phyloP scores from a whole-genome alignment of 2,329 filamentous ascomycete genomes.

The Trichophyton mentagrophytes region DNA sequence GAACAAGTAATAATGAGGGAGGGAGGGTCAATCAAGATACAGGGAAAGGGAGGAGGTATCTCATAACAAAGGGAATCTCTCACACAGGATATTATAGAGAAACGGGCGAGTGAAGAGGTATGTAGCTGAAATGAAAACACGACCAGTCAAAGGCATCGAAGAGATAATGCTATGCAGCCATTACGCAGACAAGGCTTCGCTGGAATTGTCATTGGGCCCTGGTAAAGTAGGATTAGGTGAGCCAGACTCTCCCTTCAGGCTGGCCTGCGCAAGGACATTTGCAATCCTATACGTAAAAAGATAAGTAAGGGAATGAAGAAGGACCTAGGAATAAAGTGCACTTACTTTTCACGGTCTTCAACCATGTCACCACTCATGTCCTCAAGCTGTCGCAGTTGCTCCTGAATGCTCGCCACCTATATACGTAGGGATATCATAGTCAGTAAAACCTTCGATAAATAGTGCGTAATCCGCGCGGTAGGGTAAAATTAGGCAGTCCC shows the following conservation, averaged over 20 bases:
- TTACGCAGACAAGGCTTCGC: neutral
- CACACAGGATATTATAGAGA: neutral
- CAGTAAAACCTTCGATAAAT: neutral
- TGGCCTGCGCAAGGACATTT: constrained; percentile 6
- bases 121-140: neutral
- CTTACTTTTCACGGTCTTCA: constrained; percentile 32
- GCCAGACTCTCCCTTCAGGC: neutral
- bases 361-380: constrained; percentile 34
- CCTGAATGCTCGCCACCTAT: constrained; percentile 37
- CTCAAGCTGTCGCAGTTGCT: constrained; percentile 36
- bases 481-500: constrained; percentile 12
- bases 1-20: neutral
- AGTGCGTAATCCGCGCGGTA: constrained; percentile 11
- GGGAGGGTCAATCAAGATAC: neutral
- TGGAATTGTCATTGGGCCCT: neutral
- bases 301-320: neutral
- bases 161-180: no score
- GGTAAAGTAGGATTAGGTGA: neutral
- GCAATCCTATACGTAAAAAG: constrained; percentile 4
- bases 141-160: neutral
- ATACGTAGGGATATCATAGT: constrained; percentile 18
- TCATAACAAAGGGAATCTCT: constrained; percentile 1
- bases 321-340: neutral
- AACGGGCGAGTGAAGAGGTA: neutral
- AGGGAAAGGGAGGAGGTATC: neutral